Evolutionary conservation across 805 yeast genomes (phyloP).

Genomic region (Cyberlindnera nakhonratchasimensis): DNA sequence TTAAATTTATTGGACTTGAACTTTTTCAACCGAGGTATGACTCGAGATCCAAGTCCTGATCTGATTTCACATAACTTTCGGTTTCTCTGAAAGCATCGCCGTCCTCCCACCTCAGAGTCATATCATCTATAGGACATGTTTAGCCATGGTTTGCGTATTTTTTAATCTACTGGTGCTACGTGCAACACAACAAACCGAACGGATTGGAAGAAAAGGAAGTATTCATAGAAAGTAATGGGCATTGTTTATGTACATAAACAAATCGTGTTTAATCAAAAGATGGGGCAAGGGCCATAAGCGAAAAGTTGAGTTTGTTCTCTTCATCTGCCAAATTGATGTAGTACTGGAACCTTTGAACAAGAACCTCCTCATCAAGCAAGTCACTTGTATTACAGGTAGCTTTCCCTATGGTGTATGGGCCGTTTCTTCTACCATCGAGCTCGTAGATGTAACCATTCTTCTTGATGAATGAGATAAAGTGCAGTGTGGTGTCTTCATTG

Average conservation of each 20-base stretch:
- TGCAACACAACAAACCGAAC: too few relatives aligned
- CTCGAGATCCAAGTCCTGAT: too few relatives aligned
- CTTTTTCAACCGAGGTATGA: too few relatives aligned
- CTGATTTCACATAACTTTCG: neutral
- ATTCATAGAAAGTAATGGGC: too few relatives aligned
- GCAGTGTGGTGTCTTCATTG: conserved; percentile 54
- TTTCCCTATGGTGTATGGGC: conserved; percentile 63
- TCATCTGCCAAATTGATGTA: conserved; percentile 66
- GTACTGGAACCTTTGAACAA: conserved; percentile 55
- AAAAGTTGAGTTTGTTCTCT: conserved; percentile 58
- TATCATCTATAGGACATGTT: too few relatives aligned
- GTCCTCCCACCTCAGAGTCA: neutral
- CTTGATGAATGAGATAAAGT: conserved; percentile 72
- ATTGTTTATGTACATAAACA: too few relatives aligned
- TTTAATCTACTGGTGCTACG: too few relatives aligned
- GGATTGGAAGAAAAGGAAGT: too few relatives aligned
- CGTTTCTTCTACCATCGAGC: conserved; percentile 82
- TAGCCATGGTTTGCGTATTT: too few relatives aligned
- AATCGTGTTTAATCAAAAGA: conserved; percentile 32
- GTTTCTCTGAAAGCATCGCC: neutral
- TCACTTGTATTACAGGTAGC: conserved; percentile 35
- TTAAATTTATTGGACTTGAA: too few relatives aligned
- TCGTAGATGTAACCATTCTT: conserved; percentile 64
- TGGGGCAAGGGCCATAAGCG: conserved; percentile 75
- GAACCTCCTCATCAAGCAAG: conserved; percentile 48